Conservation (phyloP, 345 rosid species). For the Camelina hispida region DNA sequence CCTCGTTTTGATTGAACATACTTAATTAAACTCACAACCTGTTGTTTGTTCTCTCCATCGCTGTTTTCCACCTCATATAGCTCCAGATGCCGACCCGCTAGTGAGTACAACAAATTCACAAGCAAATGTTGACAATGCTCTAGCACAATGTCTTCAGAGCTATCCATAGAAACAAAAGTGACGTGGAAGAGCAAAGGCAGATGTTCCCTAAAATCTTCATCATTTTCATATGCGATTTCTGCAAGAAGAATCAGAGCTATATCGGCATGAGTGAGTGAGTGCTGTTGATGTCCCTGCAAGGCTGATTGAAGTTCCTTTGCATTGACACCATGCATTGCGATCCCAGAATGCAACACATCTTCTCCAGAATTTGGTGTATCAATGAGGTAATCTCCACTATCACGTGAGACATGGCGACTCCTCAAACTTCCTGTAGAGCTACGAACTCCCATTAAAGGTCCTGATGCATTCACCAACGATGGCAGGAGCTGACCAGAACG, state of each 20-base stretch:
- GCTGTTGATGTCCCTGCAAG: slow-evolving; percentile 98
- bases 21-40: slow-evolving; percentile 94
- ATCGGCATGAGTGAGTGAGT: slow-evolving; percentile 97
- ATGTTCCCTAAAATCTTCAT: slow-evolving; percentile 98
- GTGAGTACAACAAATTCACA: slow-evolving; percentile 92
- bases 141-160: slow-evolving; percentile 97
- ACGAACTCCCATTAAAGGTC: slow-evolving; percentile 93
- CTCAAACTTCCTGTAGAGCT: slow-evolving; percentile 95
- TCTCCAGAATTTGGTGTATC: slow-evolving; percentile 97
- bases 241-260: slow-evolving; percentile 96
- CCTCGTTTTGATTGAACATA: slow-evolving; percentile 99
- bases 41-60: slow-evolving; percentile 97
- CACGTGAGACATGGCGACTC: slow-evolving; percentile 96
- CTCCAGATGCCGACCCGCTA: slow-evolving; percentile 98
- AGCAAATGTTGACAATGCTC: slow-evolving; percentile 99
- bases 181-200: slow-evolving; percentile 96
- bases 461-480: slow-evolving; percentile 88
- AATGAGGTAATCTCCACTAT: slow-evolving; percentile 92
- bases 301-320: slow-evolving; percentile 99
- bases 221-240: slow-evolving; percentile 97
- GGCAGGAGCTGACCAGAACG: slow-evolving; percentile 96
- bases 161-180: slow-evolving; percentile 99
- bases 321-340: slow-evolving; percentile 73
- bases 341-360: slow-evolving; percentile 80
- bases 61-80: slow-evolving; percentile 93